Evolutionary conservation across 495 filamentous ascomycete species (phyloP).

Genomic region (Polyplosphaeria fusca): DNA sequence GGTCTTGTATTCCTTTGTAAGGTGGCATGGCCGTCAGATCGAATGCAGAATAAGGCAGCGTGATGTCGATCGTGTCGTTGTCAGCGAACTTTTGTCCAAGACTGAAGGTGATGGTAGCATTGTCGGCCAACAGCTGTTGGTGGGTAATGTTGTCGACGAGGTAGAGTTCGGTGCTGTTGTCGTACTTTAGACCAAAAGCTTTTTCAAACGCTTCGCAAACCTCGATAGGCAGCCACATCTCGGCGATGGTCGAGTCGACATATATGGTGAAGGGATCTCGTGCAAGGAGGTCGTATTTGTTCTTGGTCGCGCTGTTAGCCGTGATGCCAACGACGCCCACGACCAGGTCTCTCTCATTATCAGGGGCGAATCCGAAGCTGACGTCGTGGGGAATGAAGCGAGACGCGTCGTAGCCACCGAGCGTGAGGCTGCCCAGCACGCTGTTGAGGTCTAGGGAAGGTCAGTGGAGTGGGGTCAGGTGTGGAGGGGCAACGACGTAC

Average conservation of each 20-base stretch:
- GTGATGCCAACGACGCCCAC: conserved; percentile 50
- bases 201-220: conserved; percentile 55
- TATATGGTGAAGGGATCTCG: conserved; percentile 33
- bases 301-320: conserved; percentile 18
- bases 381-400: conserved; percentile 50
- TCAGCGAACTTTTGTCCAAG: conserved; percentile 44
- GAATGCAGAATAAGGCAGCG: conserved; percentile 54
- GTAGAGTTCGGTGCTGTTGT: conserved; percentile 48
- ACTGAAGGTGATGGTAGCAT: conserved; percentile 53
- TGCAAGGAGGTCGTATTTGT: conserved; percentile 26
- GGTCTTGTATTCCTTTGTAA: conserved; percentile 36
- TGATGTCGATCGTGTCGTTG: conserved; percentile 47
- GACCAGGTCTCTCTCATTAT: conserved; percentile 50
- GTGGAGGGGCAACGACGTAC: conserved; percentile 28
- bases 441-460: conserved; percentile 45
- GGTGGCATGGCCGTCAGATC: conserved; percentile 45
- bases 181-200: conserved; percentile 50
- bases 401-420: conserved; percentile 56
- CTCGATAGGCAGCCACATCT: conserved; percentile 54
- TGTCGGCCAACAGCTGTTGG: conserved; percentile 43
- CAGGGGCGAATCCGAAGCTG: conserved; percentile 49
- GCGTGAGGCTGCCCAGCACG: conserved; percentile 53
- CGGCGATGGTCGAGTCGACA: conserved; percentile 55
- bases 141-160: conserved; percentile 49
- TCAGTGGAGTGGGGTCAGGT: conserved; percentile 4